Evolutionary conservation across 2,329 filamentous ascomycete species (phyloP).

Genomic region (Neofusicoccum cordaticola): DNA sequence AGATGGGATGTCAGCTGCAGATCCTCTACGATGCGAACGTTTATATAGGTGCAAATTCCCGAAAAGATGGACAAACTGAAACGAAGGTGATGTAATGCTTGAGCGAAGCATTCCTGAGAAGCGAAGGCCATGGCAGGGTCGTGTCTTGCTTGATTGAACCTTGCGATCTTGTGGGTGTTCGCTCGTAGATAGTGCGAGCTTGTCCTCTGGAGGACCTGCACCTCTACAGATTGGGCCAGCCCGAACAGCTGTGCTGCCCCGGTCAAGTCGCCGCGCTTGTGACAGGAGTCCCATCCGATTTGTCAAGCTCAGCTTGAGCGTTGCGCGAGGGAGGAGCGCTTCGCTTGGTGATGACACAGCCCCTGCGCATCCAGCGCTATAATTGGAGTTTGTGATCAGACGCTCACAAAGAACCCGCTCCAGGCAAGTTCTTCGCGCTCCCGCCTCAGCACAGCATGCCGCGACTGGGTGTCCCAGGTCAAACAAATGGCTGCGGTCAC

Average conservation of each 20-base stretch:
- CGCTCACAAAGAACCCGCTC: slow-evolving; percentile 8
- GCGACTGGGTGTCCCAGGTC: neutral
- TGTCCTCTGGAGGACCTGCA: slow-evolving; percentile 7
- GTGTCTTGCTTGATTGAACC: slow-evolving; percentile 12
- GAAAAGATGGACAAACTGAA: slow-evolving; percentile 11
- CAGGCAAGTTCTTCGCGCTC: neutral
- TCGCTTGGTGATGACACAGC: slow-evolving; percentile 12
- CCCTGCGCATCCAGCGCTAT: slow-evolving; percentile 9
- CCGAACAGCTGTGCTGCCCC: neutral
- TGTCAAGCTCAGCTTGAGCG: slow-evolving; percentile 12
- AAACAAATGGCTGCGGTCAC: neutral
- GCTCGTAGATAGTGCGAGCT: slow-evolving; percentile 8
- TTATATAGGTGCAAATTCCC: slow-evolving; percentile 1
- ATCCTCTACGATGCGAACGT: slow-evolving; percentile 19
- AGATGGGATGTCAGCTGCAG: neutral
- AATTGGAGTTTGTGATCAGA: slow-evolving; percentile 2
- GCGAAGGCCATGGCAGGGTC: neutral
- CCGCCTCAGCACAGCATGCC: neutral
- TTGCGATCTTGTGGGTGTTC: neutral
- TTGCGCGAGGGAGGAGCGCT: slow-evolving; percentile 13
- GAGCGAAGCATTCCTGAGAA: slow-evolving; percentile 10
- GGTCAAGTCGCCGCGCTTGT: neutral
- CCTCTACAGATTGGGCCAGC: slow-evolving; percentile 15
- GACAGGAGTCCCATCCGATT: neutral
- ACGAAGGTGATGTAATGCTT: slow-evolving; percentile 12